phyloP scores from a whole-genome alignment of 345 rosid species.

The Clausena lansium region DNA sequence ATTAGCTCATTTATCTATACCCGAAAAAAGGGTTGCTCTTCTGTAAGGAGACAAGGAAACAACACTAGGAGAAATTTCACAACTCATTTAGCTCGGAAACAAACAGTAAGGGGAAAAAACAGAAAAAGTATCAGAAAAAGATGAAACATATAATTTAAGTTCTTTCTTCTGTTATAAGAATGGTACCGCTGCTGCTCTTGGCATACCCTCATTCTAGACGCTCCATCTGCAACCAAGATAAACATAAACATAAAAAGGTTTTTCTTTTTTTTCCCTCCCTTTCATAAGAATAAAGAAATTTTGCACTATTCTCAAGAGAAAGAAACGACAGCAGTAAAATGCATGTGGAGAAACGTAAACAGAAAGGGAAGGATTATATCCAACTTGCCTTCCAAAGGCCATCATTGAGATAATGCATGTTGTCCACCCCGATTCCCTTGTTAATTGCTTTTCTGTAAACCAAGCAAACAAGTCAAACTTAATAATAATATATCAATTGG shows the following conservation, averaged over 20 bases:
- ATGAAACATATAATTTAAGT: not conserved
- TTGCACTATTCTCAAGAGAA: not conserved
- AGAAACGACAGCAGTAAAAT: not conserved
- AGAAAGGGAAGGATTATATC: not conserved
- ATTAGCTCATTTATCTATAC: not conserved
- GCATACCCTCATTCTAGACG: conserved; percentile 60
- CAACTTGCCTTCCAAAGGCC: conserved; percentile 93
- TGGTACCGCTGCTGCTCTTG: conserved; percentile 15
- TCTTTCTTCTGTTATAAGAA: conserved; percentile 4
- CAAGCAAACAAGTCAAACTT: conserved; percentile 4
- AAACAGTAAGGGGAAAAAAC: not conserved
- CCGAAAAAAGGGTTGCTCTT: conserved; percentile 13
- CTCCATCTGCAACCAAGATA: conserved; percentile 62
- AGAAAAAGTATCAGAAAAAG: not conserved
- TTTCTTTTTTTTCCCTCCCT: not conserved
- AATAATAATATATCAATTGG: not conserved
- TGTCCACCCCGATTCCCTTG: conserved; percentile 99
- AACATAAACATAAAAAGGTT: not conserved
- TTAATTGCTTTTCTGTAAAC: conserved; percentile 68
- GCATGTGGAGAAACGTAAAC: not conserved
- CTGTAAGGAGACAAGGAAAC: conserved; percentile 2
- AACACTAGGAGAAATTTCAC: not conserved
- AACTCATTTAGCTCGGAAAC: conserved; percentile 5
- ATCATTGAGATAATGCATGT: conserved; percentile 97
- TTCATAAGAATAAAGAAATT: not conserved